These are phyloP conservation scores for Cutaneotrichosporon dermatis DNA, from an alignment of 1,284 basidiomycete genomes.

Conservation along the genomic window DNA sequence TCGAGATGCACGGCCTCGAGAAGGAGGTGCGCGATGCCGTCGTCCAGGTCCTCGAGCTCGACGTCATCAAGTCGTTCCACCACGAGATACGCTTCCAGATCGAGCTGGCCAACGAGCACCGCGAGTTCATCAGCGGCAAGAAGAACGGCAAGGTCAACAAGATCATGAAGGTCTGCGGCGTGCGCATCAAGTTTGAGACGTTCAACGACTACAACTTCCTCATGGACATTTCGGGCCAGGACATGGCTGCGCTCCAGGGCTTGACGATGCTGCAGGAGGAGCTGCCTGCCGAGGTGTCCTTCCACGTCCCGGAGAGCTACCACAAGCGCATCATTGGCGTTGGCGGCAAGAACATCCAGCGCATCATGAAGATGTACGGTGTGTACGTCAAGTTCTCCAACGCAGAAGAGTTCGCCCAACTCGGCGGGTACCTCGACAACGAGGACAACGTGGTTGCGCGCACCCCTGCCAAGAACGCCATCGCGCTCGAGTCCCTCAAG, in stretches of 20 bases:
- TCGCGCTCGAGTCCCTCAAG: slow-evolving; percentile 92
- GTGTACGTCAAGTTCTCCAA: slow-evolving; percentile 99
- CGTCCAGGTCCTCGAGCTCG: slow-evolving; percentile 79
- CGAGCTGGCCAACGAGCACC: slow-evolving; percentile 94
- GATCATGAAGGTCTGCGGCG: slow-evolving; percentile 92
- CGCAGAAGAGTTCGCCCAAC: slow-evolving; percentile 90
- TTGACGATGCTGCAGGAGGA: slow-evolving; percentile 90
- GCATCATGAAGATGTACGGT: slow-evolving; percentile 99
- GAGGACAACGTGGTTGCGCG: slow-evolving; percentile 98
- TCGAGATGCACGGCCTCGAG: slow-evolving; percentile 95
- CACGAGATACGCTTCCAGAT: slow-evolving; percentile 98
- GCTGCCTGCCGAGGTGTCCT: slow-evolving; percentile 96
- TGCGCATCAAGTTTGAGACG: slow-evolving; percentile 99
- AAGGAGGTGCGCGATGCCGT: slow-evolving; percentile 84
- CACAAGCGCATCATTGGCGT: slow-evolving; percentile 99
- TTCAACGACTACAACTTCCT: slow-evolving; percentile 98
- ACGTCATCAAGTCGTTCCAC: slow-evolving; percentile 82
- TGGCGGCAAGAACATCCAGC: slow-evolving; percentile 94
- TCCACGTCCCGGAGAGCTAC: slow-evolving; percentile 97
- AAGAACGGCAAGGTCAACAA: slow-evolving; percentile 99
- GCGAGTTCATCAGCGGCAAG: slow-evolving; percentile 97
- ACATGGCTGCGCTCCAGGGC: slow-evolving; percentile 77
- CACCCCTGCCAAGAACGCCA: slow-evolving; percentile 95
- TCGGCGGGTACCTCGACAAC: slow-evolving; percentile 94
- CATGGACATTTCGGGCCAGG: slow-evolving; percentile 84